Evolutionary conservation across 163 green algal species (phyloP).

Genomic region (Scenedesmus sp.): DNA sequence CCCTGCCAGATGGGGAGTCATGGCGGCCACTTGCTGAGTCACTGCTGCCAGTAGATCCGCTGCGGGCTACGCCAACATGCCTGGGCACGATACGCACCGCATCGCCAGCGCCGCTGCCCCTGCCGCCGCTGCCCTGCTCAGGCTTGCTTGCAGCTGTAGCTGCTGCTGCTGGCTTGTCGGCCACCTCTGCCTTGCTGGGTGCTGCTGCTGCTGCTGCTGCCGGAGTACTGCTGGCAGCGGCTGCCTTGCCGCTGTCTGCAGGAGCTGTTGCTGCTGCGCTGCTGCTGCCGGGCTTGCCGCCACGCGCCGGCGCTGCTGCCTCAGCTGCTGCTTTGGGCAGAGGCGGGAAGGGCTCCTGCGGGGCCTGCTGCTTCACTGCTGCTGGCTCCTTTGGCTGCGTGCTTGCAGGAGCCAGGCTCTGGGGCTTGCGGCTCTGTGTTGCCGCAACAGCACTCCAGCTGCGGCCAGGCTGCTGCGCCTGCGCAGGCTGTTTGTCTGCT

Average conservation of each 20-base stretch:
- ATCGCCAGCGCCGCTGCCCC: not conserved
- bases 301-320: not conserved
- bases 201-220: not conserved
- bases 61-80: not conserved
- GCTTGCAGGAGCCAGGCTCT: not conserved
- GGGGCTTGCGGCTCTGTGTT: not conserved
- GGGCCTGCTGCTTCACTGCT: not conserved
- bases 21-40: not conserved
- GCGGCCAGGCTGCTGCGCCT: not conserved
- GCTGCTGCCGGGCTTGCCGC: not conserved
- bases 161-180: not conserved
- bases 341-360: not conserved
- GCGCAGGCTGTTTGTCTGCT: not conserved
- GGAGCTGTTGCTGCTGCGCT: not conserved
- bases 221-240: not conserved
- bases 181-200: not conserved
- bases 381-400: not conserved
- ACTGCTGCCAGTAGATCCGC: not conserved
- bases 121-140: constrained; percentile 13
- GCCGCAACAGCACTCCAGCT: not conserved
- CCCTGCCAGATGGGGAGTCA: not conserved
- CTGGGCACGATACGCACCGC: not conserved
- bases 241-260: constrained; percentile 5
- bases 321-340: constrained; percentile 7
- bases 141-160: not conserved